Conservation (phyloP, 2,329 filamentous ascomycete genomes). For the Calonectria naviculata region DNA sequence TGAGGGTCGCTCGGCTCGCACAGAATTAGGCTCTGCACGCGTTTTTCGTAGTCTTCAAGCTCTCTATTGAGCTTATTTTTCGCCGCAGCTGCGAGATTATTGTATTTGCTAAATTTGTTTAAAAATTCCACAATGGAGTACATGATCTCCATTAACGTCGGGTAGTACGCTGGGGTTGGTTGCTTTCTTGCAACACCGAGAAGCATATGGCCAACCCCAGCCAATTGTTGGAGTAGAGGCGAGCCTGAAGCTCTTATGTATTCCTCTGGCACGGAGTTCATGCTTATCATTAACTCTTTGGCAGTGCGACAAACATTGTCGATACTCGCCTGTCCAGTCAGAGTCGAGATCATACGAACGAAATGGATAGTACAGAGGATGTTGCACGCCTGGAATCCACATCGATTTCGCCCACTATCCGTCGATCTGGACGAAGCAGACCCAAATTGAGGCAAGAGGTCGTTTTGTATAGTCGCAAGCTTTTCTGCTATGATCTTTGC, state of each 20-base stretch:
- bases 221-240: conserved; percentile 45
- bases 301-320: conserved; percentile 39
- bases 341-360: conserved; percentile 38
- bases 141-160: background rate
- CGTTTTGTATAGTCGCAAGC: background rate
- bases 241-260: conserved; percentile 42
- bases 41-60: background rate
- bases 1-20: too few species aligned
- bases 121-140: background rate
- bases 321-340: conserved; percentile 34
- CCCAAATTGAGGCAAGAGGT: conserved; percentile 1
- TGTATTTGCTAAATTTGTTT: background rate
- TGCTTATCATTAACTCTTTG: conserved; percentile 38
- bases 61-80: background rate
- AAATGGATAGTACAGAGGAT: conserved; percentile 46
- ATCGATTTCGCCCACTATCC: conserved; percentile 31
- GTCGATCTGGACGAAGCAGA: background rate
- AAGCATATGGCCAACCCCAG: conserved; percentile 43
- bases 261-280: conserved; percentile 38
- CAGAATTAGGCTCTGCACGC: background rate
- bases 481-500: background rate
- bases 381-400: conserved; percentile 48
- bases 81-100: background rate
- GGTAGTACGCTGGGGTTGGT: background rate
- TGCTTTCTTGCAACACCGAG: conserved; percentile 40